Conservation (phyloP, 768 basidiomycete genomes). For the Boletus insuetus region DNA sequence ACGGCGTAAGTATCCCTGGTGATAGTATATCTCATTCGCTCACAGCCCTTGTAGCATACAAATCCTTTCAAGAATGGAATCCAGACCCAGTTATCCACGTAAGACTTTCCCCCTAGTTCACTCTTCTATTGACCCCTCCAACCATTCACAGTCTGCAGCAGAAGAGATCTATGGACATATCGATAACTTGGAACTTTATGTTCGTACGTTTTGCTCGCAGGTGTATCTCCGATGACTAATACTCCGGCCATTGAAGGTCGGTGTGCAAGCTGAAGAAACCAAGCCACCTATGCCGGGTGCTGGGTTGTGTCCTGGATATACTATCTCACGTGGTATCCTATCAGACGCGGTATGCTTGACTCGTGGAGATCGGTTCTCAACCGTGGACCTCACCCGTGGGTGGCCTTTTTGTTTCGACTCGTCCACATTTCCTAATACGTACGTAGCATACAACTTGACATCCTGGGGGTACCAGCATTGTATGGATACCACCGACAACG, state of each 20-base stretch:
- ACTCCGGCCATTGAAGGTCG: conserved; percentile 40
- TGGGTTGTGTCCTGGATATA: conserved; percentile 80
- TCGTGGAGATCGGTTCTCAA: conserved; percentile 79
- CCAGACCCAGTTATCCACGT: conserved; percentile 55
- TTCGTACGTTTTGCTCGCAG: conserved; percentile 28
- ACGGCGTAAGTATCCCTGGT: conserved; percentile 46
- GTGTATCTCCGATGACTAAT: neutral
- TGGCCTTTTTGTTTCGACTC: conserved; percentile 2
- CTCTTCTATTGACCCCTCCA: neutral
- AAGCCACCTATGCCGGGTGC: conserved; percentile 65
- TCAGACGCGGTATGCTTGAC: conserved; percentile 73
- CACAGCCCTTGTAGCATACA: conserved; percentile 46
- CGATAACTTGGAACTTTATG: conserved; percentile 78
- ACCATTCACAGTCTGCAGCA: conserved; percentile 50
- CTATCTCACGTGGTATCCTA: conserved; percentile 82
- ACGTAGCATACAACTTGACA: conserved; percentile 68
- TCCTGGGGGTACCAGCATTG: conserved; percentile 78
- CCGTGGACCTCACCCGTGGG: conserved; percentile 74
- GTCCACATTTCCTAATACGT: conserved; percentile 1
- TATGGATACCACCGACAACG: conserved; percentile 58
- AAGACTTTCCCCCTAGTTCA: conserved; percentile 15
- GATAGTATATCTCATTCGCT: neutral
- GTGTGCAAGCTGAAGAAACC: conserved; percentile 70
- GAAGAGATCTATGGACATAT: conserved; percentile 65
- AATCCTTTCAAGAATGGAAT: conserved; percentile 72